A percentile compares a stretch with the other conserved stretches of the same genome.
Evolutionary conservation across 1,284 basidiomycete genomes (phyloP).

Genomic region (Moniliella sp.): DNA sequence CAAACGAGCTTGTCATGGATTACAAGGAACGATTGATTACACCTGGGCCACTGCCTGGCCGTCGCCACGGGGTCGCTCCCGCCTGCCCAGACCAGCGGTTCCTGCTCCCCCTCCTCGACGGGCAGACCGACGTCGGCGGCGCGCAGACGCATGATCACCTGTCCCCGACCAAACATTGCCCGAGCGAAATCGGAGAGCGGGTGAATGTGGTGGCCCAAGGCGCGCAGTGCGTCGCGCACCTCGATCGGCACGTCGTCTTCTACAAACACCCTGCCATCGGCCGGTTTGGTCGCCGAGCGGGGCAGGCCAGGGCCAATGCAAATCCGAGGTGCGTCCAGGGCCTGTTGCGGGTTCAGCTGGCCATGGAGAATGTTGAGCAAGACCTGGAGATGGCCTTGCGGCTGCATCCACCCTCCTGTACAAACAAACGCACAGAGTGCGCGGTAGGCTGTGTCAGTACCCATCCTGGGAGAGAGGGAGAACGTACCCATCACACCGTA

Average conservation of each 20-base stretch:
- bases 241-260: slow-evolving; percentile 58
- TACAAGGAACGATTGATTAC: no score
- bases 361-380: slow-evolving; percentile 63
- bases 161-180: slow-evolving; percentile 68
- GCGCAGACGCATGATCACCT: slow-evolving; percentile 19
- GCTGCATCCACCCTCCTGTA: slow-evolving; percentile 61
- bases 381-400: slow-evolving; percentile 76
- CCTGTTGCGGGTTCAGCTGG: slow-evolving; percentile 47
- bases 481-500: slow-evolving; percentile 88
- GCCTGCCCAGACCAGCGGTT: slow-evolving; percentile 10
- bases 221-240: slow-evolving; percentile 36
- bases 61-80: slow-evolving; percentile 34
- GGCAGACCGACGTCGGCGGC: slow-evolving; percentile 4
- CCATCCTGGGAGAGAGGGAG: no score
- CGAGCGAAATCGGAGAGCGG: slow-evolving; percentile 45
- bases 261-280: slow-evolving; percentile 62
- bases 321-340: slow-evolving; percentile 74
- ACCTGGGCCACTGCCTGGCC: slow-evolving; percentile 73
- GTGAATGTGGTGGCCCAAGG: slow-evolving; percentile 66
- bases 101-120: slow-evolving; percentile 12
- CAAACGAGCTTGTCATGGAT: no score
- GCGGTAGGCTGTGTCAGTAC: no score
- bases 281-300: slow-evolving; percentile 38
- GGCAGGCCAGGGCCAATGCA: slow-evolving; percentile 69
- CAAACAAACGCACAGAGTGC: background rate